Evolutionary conservation across 2,329 filamentous ascomycete species (phyloP).

Genomic region (Ophiocordyceps camponoti-rufipedis): DNA sequence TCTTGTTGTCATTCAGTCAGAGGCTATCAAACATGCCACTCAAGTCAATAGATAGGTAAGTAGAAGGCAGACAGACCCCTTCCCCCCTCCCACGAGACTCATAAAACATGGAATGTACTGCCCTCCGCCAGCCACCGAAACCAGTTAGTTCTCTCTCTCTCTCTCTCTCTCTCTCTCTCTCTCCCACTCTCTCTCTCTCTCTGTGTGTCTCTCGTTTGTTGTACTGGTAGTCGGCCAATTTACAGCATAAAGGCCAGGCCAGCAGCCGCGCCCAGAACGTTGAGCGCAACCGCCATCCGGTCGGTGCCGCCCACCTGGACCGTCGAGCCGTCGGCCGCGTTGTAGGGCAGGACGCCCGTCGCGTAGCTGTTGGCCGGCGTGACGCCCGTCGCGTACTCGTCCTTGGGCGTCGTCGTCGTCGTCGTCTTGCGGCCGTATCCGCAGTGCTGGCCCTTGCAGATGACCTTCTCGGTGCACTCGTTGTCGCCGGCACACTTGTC

Average conservation of each 20-base stretch:
- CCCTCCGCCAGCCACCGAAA: not conserved
- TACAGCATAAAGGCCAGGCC: constrained; percentile 8
- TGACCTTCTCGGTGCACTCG: not conserved
- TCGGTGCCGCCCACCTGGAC: constrained; percentile 6
- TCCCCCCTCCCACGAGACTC: not conserved
- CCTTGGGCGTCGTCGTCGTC: not conserved
- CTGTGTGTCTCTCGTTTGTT: too few species aligned
- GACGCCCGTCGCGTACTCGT: not conserved
- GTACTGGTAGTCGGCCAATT: not conserved
- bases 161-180: too few species aligned
- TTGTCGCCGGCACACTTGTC: not conserved
- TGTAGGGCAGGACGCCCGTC: not conserved
- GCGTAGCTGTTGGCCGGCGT: not conserved
- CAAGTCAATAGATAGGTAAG: not conserved
- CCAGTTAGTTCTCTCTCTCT: too few species aligned
- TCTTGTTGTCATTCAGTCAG: not conserved
- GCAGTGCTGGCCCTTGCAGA: not conserved
- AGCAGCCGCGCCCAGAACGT: constrained; percentile 7
- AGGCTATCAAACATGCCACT: not conserved
- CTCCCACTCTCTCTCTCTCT: too few species aligned
- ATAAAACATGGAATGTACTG: not conserved
- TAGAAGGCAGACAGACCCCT: not conserved
- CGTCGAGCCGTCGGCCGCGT: not conserved
- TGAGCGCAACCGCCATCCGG: constrained; percentile 4
- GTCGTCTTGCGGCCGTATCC: constrained; percentile 1